Percentiles rank a stretch among this genome's conserved stretches.
phyloP scores from a whole-genome alignment of 768 basidiomycete species.

The Mrakia blollopis region DNA sequence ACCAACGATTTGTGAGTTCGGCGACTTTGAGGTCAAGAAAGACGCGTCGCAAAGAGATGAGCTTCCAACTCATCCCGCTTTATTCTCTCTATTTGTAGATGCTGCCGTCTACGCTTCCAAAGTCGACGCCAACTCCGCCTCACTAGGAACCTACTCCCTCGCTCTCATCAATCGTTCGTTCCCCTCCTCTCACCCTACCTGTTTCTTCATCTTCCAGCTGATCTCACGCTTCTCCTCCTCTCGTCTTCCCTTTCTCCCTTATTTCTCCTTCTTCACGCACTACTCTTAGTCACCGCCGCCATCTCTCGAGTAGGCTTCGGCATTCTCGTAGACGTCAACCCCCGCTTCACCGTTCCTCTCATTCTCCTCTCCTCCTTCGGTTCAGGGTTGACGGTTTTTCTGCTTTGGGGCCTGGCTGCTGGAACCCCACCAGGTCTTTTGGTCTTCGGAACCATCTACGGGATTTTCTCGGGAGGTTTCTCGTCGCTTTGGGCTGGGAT shows the following conservation, averaged over 20 bases:
- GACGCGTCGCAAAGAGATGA: too few species aligned
- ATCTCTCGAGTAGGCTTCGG: conserved; percentile 5
- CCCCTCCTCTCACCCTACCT: not conserved
- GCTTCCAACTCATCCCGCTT: too few species aligned
- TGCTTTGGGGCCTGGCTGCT: not conserved
- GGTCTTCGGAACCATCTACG: not conserved
- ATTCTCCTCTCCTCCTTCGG: not conserved
- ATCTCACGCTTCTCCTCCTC: not conserved
- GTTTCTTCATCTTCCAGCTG: not conserved
- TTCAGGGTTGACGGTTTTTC: not conserved
- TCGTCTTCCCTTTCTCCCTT: not conserved
- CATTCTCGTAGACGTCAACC: conserved; percentile 7
- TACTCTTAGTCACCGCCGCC: not conserved
- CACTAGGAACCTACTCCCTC: not conserved
- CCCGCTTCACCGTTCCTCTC: not conserved
- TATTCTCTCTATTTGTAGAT: too few species aligned
- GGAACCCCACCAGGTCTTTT: not conserved
- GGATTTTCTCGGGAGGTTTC: not conserved
- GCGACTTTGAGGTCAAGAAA: too few species aligned
- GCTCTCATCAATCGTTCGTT: conserved; percentile 15
- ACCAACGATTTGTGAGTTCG: not conserved
- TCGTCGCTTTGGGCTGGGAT: not conserved
- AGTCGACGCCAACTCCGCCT: not conserved
- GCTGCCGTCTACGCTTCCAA: not conserved
- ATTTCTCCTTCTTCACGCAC: too few species aligned